A percentile compares a stretch with the other conserved stretches of the same genome.
Evolutionary conservation across 2,329 filamentous ascomycete genomes (phyloP).

Genomic region (Trichoderma endophyticum): DNA sequence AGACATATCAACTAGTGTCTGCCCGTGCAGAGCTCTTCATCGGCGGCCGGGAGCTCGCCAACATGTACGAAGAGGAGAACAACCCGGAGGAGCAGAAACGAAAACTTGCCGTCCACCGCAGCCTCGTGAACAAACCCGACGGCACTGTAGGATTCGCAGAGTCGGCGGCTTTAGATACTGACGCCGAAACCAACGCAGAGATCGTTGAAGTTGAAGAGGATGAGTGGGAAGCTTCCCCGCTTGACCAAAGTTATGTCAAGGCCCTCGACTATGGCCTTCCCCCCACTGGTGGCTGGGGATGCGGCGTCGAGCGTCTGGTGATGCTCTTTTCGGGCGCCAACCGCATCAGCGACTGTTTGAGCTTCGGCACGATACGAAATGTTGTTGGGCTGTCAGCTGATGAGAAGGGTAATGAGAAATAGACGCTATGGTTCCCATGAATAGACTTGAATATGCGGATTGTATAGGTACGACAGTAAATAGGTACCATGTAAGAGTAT

Average conservation of each 20-base stretch:
- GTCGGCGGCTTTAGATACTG: slow-evolving; percentile 38
- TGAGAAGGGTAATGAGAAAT: slow-evolving; percentile 28
- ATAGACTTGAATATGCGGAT: not conserved
- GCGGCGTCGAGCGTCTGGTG: slow-evolving; percentile 82
- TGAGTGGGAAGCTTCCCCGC: slow-evolving; percentile 44
- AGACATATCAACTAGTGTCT: slow-evolving; percentile 68
- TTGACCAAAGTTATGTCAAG: slow-evolving; percentile 78
- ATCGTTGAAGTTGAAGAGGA: slow-evolving; percentile 33
- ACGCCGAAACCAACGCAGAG: slow-evolving; percentile 17
- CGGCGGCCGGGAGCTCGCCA: slow-evolving; percentile 76
- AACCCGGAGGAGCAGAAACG: slow-evolving; percentile 78
- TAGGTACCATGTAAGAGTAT: not conserved
- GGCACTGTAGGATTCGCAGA: slow-evolving; percentile 32
- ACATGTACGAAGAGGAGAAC: slow-evolving; percentile 99
- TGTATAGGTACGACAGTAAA: not conserved
- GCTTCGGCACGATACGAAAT: slow-evolving; percentile 80
- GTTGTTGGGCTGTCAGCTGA: slow-evolving; percentile 52
- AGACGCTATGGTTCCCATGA: not conserved
- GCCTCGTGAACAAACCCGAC: slow-evolving; percentile 35
- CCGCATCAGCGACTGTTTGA: slow-evolving; percentile 80
- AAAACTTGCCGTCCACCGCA: slow-evolving; percentile 67
- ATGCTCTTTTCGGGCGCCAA: slow-evolving; percentile 83
- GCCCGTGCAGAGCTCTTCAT: slow-evolving; percentile 86
- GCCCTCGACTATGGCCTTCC: slow-evolving; percentile 86
- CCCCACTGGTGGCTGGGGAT: slow-evolving; percentile 97